Evolutionary conservation across 805 yeast genomes (phyloP).

Genomic region (Metschnikowia arizonensis): DNA sequence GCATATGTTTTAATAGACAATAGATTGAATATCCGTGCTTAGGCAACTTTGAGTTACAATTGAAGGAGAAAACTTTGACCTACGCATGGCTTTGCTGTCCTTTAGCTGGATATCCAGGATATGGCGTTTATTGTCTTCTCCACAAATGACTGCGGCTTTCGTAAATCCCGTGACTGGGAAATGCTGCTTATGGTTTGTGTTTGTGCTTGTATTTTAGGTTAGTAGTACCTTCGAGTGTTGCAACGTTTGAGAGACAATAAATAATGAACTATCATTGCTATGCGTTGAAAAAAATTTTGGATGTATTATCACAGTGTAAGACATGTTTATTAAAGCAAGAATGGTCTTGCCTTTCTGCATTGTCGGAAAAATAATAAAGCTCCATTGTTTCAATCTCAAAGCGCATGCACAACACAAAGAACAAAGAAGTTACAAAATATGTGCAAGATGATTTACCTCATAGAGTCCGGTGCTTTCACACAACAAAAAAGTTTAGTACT

Average conservation of each 20-base stretch:
- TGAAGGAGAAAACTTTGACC: neutral
- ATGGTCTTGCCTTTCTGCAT: neutral
- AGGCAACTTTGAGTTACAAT: neutral
- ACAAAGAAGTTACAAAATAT: neutral
- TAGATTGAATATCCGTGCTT: neutral
- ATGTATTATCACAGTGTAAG: neutral
- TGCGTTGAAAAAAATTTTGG: neutral
- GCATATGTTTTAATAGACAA: neutral
- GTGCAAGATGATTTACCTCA: neutral
- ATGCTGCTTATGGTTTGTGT: neutral
- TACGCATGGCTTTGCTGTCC: slow-evolving; percentile 2
- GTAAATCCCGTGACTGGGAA: neutral
- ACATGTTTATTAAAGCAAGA: neutral
- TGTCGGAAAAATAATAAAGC: neutral
- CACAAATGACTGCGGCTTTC: neutral
- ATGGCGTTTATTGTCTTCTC: neutral
- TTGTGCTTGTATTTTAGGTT: neutral
- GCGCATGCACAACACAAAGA: neutral
- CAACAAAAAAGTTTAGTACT: neutral
- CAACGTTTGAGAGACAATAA: neutral
- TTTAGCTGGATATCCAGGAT: neutral
- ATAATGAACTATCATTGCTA: neutral
- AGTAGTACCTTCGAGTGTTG: neutral
- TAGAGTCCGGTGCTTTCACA: neutral
- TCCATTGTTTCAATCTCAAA: neutral